A percentile compares a stretch with the other conserved stretches of the same genome.
phyloP scores from a whole-genome alignment of 306 rosid genomes.

The Corylus avellana region DNA sequence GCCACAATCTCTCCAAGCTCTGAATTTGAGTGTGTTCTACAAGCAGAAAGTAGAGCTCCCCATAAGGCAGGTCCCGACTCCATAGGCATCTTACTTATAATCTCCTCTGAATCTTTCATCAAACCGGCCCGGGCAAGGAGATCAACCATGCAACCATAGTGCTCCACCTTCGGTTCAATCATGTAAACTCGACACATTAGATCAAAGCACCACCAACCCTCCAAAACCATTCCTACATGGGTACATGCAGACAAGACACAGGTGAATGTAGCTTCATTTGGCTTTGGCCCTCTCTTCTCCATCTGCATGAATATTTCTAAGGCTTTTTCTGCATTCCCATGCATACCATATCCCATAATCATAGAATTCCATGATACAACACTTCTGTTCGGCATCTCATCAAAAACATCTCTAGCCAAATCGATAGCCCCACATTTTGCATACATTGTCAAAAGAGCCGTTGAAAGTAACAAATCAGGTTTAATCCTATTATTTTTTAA shows the following conservation, averaged over 20 bases:
- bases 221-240: conserved; percentile 63
- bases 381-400: conserved; percentile 51
- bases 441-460: conserved; percentile 65
- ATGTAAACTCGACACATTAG: conserved; percentile 56
- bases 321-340: conserved; percentile 55
- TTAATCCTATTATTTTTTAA: conserved; percentile 33
- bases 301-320: conserved; percentile 52
- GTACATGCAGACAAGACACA: conserved; percentile 65
- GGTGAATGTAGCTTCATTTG: conserved; percentile 60
- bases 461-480: conserved; percentile 57
- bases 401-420: conserved; percentile 55
- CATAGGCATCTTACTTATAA: conserved; percentile 45
- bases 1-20: conserved; percentile 60
- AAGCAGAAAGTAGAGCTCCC: conserved; percentile 77
- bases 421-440: conserved; percentile 65
- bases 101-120: conserved; percentile 49
- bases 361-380: conserved; percentile 71
- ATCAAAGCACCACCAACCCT: conserved; percentile 72
- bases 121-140: conserved; percentile 72
- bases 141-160: conserved; percentile 75
- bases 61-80: conserved; percentile 59
- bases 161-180: conserved; percentile 68
- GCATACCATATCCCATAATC: conserved; percentile 68
- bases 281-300: conserved; percentile 48
- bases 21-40: conserved; percentile 50